Evolutionary conservation across 768 basidiomycete species (phyloP), one percentile per base, ranked within the genome.

Genomic region (Termitomyces sp.): DNA sequence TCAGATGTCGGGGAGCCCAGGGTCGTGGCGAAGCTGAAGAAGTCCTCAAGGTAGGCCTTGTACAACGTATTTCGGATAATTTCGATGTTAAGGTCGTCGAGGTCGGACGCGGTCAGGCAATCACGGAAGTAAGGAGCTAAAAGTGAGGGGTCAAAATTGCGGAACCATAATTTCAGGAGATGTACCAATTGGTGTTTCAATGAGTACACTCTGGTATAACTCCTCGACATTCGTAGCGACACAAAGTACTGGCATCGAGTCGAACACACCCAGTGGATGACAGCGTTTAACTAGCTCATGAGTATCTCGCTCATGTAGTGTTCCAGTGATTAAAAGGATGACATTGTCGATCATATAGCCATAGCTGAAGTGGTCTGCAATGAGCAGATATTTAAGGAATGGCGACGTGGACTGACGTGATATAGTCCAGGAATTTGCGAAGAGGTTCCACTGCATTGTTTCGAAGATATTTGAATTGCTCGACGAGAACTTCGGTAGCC

Each of bases 271-370:
- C 37, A 99, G 78, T 2, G 97, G 97, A 66, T 99, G 97, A 74
- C 97, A 99, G 37, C 97, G 85, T 63, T 95, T 93, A 37, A 99
- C 75, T 3, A 99, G 83, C 67, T 99, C 97, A 61, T 97, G 93
- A 2, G 96, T 98, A 69, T 98, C 96, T 55, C 97, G 81, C 71
- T 98, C 95, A 65, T 98, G 95, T 34, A 99, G 74, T 0, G 96
- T 98, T 21, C 97, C 97, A 15, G 97, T 95, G 59, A 98, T 99
- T 65, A 99, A 80, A 51, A 99, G 80, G 56, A 99, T 87, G 65
- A 99, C 90, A 69, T 99, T 99, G 82, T 99, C 97, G 67, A 99
- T 98, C 97, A 99, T 99, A 74, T 98, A 99, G 30, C 85, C 93
- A 69, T 97, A 97, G 44, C 94, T 97, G 70, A 57, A 34, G 44